Evolutionary conservation across 352 stramenopile species (phyloP).

Genomic region (Bremia lactucae): DNA sequence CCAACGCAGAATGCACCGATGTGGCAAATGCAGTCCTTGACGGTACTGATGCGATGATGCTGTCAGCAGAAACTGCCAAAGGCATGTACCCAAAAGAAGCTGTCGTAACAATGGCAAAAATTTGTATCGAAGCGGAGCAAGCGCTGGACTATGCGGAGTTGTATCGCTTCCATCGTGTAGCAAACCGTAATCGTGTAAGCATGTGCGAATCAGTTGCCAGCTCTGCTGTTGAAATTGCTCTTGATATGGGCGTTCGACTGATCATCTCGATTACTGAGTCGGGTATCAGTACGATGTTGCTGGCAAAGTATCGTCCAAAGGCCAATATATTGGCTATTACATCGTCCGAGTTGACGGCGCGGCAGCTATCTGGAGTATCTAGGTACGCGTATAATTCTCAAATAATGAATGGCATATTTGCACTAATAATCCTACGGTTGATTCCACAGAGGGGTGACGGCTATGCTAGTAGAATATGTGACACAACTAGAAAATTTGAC

Average conservation of each 20-base stretch:
- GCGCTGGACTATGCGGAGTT: constrained; percentile 65
- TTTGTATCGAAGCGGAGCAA: constrained; percentile 87
- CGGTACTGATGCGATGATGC: constrained; percentile 98
- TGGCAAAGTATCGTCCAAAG: constrained; percentile 93
- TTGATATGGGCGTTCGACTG: constrained; percentile 92
- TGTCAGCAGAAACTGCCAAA: constrained; percentile 98
- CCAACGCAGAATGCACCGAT: constrained; percentile 98
- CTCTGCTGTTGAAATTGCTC: constrained; percentile 94
- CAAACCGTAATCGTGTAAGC: constrained; percentile 40
- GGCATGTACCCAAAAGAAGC: constrained; percentile 93
- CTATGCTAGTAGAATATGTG: constrained; percentile 68
- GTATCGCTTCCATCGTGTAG: constrained; percentile 40
- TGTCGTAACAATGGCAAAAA: constrained; percentile 92
- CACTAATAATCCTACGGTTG: constrained; percentile 1
- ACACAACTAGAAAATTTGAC: constrained; percentile 78
- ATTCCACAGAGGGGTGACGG: constrained; percentile 47
- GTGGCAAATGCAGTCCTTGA: constrained; percentile 99
- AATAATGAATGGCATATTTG: neutral
- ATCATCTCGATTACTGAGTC: constrained; percentile 97
- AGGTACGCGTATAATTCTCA: constrained; percentile 27
- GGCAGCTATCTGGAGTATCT: constrained; percentile 69
- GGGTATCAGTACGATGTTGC: constrained; percentile 88
- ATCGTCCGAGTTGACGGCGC: constrained; percentile 47
- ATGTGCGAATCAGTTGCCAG: constrained; percentile 92
- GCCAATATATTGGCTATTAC: constrained; percentile 87